Base-by-base conservation (phyloP, 306 rosid species). In the cucumber (Cucumis sativus) region DNA sequence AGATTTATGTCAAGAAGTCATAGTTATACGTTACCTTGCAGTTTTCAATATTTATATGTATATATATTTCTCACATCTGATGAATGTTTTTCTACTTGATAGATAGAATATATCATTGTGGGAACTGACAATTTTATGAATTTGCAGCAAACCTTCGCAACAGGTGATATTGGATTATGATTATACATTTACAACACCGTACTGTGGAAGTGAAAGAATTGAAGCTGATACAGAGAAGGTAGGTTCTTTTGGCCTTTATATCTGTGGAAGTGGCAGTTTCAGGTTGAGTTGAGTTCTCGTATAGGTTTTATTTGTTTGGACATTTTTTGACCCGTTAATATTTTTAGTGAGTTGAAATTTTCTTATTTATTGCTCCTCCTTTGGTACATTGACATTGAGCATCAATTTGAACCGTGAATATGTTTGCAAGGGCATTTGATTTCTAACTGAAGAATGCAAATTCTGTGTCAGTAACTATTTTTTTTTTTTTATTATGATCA, bases 121-220 rank as follows among this genome's bases (percentile, higher is more conserved):
- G 40, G 60, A 79, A 83, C 88, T 84, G 56, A 82, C 83, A 77
- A 41, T 64, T 82, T 68, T 54, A 75, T 75, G 77, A 78, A 79
- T 85, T 80, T 86, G 88, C 90, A 95, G 99, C 91, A 89, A 92
- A 79, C 97, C 99, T 41, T 88, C 89, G 70, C 82, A 92, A 79
- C 90, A 95, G 87, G 89, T 95, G 58, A 90, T 95, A 83, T 82
- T 95, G 75, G 99, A 95, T 77, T 92, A 95, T 77, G 97, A 95
- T 81, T 95, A 95, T 79, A 95, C 99, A 35, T 95, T 92, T 80
- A 95, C 99, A 62, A 95, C 97, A 0, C 97, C 97, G 18, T 95
- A 95, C 74, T 77, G 84, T 80, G 99, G 99, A 85, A 95, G 93
- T 84, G 92, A 85, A 77, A 81, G 83, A 40, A 57, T 88, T 78